Evolutionary conservation across 2,329 filamentous ascomycete genomes (phyloP), one percentile per base, ranked within the genome.

Genomic region (Arthroderma sp.): DNA sequence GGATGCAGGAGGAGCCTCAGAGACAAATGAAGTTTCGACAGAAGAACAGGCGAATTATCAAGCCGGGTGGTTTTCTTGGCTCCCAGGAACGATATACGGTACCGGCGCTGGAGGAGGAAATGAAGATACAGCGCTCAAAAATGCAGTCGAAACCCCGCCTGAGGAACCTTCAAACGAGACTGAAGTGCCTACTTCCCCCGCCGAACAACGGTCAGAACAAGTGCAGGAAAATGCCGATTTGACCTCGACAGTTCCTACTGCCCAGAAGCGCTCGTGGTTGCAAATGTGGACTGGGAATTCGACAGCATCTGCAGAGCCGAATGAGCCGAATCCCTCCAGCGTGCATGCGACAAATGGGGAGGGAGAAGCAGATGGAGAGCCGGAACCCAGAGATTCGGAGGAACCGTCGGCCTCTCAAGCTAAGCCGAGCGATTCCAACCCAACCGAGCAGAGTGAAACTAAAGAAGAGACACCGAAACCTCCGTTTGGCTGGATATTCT

Each of bases 241-340:
- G 15, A 22, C 15, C 15, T 3, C 15, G 15, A 3, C 15, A 3
- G 37, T 38, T 5, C 47, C 56, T 3, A 50, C 43, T 8, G 45
- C 60, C 29, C 58, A 60, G 34, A 68, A 64, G 46, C 58, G 64
- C 42, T 66, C 64, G 37, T 69, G 65, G 67, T 56, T 68, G 46
- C 65, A 68, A 47, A 65, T 69, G 59, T 68, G 62, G 66, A 60
- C 60, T 47, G 60, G 61, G 15, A 22, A 22, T 22, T 1, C 15
- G 3, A 22, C 15, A 22, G 15, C 15, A 8, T 3, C 32, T 34
- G 32, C 11, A 2, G 32, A 34, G 3, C 32, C 8, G 11, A 34
- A 8, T 9, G 32, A 34, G 32, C 32, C 32, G 32, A 34, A 9
- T 22, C 15, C 15, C 15, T 22, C 15, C 3, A 22, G 15, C 15